Base-by-base conservation (phyloP, 768 basidiomycete species). In the Auriscalpium microsporum region DNA sequence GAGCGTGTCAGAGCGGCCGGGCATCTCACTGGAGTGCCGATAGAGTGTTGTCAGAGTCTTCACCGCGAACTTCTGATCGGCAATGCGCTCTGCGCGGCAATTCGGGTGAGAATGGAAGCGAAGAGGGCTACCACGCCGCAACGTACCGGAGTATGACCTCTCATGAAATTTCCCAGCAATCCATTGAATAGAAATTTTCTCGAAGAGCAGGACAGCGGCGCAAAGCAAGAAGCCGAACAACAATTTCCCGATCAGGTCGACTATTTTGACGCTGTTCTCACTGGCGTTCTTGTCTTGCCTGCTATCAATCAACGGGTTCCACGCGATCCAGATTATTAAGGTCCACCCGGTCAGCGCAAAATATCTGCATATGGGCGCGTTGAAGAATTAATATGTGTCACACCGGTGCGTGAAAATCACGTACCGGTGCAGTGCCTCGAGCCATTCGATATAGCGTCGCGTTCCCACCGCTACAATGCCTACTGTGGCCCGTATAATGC, bases 141-240 rank as follows among this genome's bases (percentile, higher is more conserved):
- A 38, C 72, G 19, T 44, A 80, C 81, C 80, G 45, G 79, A 79
- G 62, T 86, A 90, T 7, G 83, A 85, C 49, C 82, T 72, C 65
- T 89, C 86, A 65, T 92, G 89, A 68, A 90, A 92, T 65, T 89
- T 87, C 46, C 74, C 77, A 47, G 86, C 86, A 62, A 95, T 92
- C 75, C 83, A 83, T 67, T 94, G 93, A 48, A 96, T 88, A 13
- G 86, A 68, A 57, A 94, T 80, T 65, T 96, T 96, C 69, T 94
- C 91, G 53, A 79, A 84, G 10, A 87, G 75, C 7, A 94, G 77
- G 23, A 92, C 75, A 28, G 78, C 77, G 0, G 85, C 69, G 64
- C 83, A 88, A 48, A 94, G 64, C 64, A 83, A 78, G 49, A 87
- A 66, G 8, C 83, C 88, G 64, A 94, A 92, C 8, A 90, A 73